Conservation (phyloP, 2,329 filamentous ascomycete species). For the Colletotrichum sp. region DNA sequence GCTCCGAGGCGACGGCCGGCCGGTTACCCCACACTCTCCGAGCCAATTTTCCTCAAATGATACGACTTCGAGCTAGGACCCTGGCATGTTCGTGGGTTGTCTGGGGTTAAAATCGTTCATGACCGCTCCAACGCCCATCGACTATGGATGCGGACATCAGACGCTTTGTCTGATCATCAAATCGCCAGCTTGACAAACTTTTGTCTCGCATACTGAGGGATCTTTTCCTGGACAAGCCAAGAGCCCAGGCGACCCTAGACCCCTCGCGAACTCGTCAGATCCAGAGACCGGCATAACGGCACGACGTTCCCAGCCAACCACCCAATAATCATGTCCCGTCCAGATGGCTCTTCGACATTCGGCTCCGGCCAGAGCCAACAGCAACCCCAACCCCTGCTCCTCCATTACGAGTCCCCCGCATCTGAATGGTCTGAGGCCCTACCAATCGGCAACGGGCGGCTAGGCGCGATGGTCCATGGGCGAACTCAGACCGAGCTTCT, state of each 20-base stretch:
- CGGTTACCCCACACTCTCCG: constrained; percentile 15
- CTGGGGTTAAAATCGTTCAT: constrained; percentile 16
- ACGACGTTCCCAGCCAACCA: neutral
- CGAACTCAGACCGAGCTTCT: constrained; percentile 37
- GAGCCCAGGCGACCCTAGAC: neutral
- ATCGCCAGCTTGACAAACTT: neutral
- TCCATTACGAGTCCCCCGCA: constrained; percentile 34
- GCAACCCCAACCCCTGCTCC: constrained; percentile 3
- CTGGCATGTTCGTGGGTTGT: constrained; percentile 4
- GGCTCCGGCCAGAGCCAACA: neutral
- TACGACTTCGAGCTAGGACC: constrained; percentile 3
- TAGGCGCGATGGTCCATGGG: constrained; percentile 44
- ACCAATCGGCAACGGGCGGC: constrained; percentile 50
- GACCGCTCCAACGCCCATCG: neutral
- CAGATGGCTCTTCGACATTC: neutral
- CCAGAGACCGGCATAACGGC: constrained; percentile 9
- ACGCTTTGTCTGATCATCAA: neutral
- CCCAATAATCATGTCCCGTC: neutral
- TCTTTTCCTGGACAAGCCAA: neutral
- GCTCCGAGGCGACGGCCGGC: neutral
- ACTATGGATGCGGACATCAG: neutral
- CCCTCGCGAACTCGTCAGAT: neutral
- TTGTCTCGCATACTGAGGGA: neutral
- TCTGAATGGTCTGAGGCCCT: constrained; percentile 34
- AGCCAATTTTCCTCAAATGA: constrained; percentile 20